Percentiles rank a stretch among this genome's conserved stretches.
phyloP scores from a whole-genome alignment of 495 filamentous ascomycete species.

The Penicillium herquei region DNA sequence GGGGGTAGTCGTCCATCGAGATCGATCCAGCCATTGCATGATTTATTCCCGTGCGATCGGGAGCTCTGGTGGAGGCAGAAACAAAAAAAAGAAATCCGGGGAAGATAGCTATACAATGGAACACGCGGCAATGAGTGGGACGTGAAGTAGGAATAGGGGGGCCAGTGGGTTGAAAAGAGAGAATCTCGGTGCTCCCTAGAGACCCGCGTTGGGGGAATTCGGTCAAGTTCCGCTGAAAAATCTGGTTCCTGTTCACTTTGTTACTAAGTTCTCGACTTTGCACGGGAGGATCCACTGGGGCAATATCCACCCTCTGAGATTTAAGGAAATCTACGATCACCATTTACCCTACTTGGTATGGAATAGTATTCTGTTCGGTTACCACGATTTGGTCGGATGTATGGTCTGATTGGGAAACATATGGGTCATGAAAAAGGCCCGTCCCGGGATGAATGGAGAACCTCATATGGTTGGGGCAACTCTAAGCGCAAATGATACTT shows the following conservation, averaged over 20 bases:
- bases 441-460: too few species aligned
- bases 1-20: constrained; percentile 40
- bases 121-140: constrained; percentile 3
- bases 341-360: too few species aligned
- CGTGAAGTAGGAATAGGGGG: neutral
- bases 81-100: constrained; percentile 12
- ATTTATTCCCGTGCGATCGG: constrained; percentile 4
- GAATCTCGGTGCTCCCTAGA: neutral
- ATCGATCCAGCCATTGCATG: constrained; percentile 34
- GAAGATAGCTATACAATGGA: constrained; percentile 11
- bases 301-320: neutral
- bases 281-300: neutral
- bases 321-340: too few species aligned
- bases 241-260: neutral
- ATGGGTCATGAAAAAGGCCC: too few species aligned
- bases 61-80: constrained; percentile 5
- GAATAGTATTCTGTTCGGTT: too few species aligned
- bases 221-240: constrained; percentile 25
- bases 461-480: too few species aligned
- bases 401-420: too few species aligned
- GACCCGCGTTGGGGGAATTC: constrained; percentile 11
- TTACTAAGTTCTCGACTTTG: neutral
- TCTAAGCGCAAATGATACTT: too few species aligned
- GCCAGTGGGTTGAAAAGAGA: constrained; percentile 2
- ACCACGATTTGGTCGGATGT: too few species aligned